phyloP scores from a whole-genome alignment of 768 basidiomycete species.

The Lenzites betulinus region DNA sequence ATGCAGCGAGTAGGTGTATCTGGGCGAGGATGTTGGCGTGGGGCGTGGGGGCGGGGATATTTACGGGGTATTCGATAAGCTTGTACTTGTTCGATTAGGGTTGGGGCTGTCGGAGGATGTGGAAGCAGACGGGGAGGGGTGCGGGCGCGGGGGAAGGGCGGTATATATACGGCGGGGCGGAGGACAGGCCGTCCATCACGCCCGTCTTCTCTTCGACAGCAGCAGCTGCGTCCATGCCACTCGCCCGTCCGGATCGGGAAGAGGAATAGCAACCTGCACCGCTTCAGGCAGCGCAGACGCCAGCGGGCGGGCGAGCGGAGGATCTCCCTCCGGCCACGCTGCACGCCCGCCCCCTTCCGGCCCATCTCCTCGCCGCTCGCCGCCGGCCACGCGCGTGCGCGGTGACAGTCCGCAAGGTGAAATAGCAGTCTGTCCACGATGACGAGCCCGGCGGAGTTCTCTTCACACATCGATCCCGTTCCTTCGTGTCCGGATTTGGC shows the following conservation, averaged over 20 bases:
- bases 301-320: constrained; percentile 9
- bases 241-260: constrained; percentile 16
- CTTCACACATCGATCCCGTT: neutral
- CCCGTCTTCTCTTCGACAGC: constrained; percentile 24
- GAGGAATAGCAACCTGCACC: constrained; percentile 9
- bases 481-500: too few relatives aligned
- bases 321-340: constrained; percentile 9
- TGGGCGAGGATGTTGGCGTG: constrained; percentile 3
- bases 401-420: constrained; percentile 4
- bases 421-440: neutral
- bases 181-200: constrained; percentile 21
- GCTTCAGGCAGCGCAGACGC: constrained; percentile 12
- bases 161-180: constrained; percentile 20
- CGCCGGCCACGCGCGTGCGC: neutral
- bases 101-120: constrained; percentile 8
- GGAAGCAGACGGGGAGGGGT: constrained; percentile 10
- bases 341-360: constrained; percentile 1
- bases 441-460: neutral
- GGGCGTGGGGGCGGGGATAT: neutral
- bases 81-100: constrained; percentile 15
- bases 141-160: constrained; percentile 16
- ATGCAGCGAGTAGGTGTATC: constrained; percentile 25
- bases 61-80: constrained; percentile 10
- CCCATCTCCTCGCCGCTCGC: neutral
- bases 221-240: constrained; percentile 17